Evolutionary conservation across 2,329 filamentous ascomycete species (phyloP), one percentile per base, ranked within the genome.

Genomic region (Exophiala spinifera): DNA sequence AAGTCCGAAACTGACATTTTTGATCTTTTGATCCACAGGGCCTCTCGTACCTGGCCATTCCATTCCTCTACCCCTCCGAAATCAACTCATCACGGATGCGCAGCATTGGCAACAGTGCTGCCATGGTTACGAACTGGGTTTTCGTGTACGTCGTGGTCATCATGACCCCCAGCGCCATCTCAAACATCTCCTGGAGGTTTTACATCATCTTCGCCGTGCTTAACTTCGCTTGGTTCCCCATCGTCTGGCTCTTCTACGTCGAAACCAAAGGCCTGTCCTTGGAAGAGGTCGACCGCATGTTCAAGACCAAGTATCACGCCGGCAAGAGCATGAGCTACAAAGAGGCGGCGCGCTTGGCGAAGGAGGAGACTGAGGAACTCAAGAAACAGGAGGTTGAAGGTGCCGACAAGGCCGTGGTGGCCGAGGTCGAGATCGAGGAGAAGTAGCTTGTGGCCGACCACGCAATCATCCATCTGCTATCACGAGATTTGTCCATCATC

Each of bases 131-230:
- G 15, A 71, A 72, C 56, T 72, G 71, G 70, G 60, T 63, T 2
- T 69, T 71, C 60, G 71, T 69, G 39, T 72, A 72, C 57, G 56
- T 73, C 4, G 59, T 72, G 1, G 70, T 69, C 0, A 63, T 70
- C 40, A 64, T 72, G 4, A 72, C 69, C 0, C 70, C 70, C 0
- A 62, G 68, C 3, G 68, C 66, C 2, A 71, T 72, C 49, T 61
- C 62, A 61, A 68, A 55, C 3, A 81, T 84, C 53, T 74, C 73
- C 11, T 82, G 74, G 43, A 57, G 59, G 8, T 70, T 69, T 20
- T 76, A 74, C 47, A 71, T 76, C 51, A 69, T 76, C 48, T 76
- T 74, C 49, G 74, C 71, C 3, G 67, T 67, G 40, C 62, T 75
- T 40, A 74, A 73, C 47, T 62, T 60, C 8, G 28, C 67, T 3